Evolutionary conservation across 2,329 filamentous ascomycete species (phyloP).

Genomic region (Neonectria coccinea): DNA sequence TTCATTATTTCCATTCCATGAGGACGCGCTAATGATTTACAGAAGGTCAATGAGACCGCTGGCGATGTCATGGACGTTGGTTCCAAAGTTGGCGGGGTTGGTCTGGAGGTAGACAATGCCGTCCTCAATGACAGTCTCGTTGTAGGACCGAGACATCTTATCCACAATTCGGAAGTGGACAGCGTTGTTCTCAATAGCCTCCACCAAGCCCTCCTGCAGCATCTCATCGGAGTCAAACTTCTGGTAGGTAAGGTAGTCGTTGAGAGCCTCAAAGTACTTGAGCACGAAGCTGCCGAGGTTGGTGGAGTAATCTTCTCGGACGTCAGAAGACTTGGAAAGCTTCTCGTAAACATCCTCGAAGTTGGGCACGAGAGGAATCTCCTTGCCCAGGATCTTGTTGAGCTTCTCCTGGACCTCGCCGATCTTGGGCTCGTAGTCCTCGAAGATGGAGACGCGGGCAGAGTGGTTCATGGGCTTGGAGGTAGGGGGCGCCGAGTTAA

Average conservation of each 20-base stretch:
- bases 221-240: conserved; percentile 63
- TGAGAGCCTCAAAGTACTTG: conserved; percentile 60
- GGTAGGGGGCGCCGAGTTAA: conserved; percentile 57
- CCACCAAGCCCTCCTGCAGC: conserved; percentile 61
- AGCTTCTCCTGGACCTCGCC: conserved; percentile 53
- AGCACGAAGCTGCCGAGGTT: conserved; percentile 55
- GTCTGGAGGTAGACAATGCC: conserved; percentile 64
- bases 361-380: conserved; percentile 60
- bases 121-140: conserved; percentile 61
- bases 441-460: conserved; percentile 56
- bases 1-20: conserved; percentile 6
- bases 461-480: conserved; percentile 54
- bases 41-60: conserved; percentile 53
- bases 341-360: conserved; percentile 59
- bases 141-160: conserved; percentile 54
- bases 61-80: conserved; percentile 51
- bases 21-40: conserved; percentile 33
- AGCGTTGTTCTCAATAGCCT: conserved; percentile 57
- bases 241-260: conserved; percentile 54
- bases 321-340: conserved; percentile 50
- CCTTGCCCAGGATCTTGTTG: conserved; percentile 53
- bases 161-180: conserved; percentile 62
- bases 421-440: conserved; percentile 58
- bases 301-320: conserved; percentile 55
- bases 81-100: conserved; percentile 50